Evolutionary conservation across 306 rosid species (phyloP), one percentile per base, ranked within the genome.

Genomic region (Astragalus membranaceus): DNA sequence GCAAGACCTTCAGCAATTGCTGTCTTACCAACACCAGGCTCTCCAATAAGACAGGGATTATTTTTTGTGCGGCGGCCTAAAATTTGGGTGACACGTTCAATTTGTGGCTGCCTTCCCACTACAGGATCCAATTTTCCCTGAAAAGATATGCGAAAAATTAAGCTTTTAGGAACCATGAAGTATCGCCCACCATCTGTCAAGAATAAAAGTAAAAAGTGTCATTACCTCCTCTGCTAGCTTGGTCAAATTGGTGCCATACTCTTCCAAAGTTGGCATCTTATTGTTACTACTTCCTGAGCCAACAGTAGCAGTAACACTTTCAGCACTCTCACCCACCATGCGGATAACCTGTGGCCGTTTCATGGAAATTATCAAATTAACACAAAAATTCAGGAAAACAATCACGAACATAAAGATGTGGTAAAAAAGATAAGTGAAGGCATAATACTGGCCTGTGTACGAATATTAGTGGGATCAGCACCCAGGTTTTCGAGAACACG

Each of bases 1-100:
- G 99, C 99, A 81, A 94, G 99, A 63, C 97, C 99, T 81, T 94
- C 99, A 15, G 99, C 99, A 66, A 94, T 94, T 46, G 99, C 99
- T 64, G 99, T 94, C 87, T 94, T 94, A 54, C 99, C 99, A 72
- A 94, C 99, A 78, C 99, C 99, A 67, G 99, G 99, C 67, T 94
- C 99, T 56, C 99, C 99, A 77, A 94, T 91, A 50, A 94, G 95
- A 77, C 99, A 94, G 6, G 99, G 99, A 74, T 94, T 94, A 48
- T 94, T 94, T 78, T 94, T 94, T 0, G 98, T 94, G 5, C 98
- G 83, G 67, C 98, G 88, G 11, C 98, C 98, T 78, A 94, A 84
- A 77, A 94, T 94, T 79, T 94, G 98, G 69, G 94, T 90, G 26
- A 94, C 98, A 58, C 98, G 91, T 80, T 94, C 98, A 48, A 94